Conservation (phyloP, 202 grass and related monocot species). For the Schoenoplectus triqueter region DNA sequence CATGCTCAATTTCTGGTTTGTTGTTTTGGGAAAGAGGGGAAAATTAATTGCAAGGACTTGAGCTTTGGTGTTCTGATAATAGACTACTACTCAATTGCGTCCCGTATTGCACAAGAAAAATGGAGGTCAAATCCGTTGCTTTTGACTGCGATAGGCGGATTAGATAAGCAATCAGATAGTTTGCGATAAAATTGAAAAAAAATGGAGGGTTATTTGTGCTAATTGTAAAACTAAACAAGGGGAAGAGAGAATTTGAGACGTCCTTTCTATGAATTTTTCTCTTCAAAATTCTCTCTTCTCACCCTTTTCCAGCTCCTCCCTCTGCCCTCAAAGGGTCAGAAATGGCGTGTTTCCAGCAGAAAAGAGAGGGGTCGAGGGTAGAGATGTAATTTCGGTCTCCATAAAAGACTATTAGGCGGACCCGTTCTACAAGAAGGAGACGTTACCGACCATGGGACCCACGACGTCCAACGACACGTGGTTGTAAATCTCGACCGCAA, state of each 20-base stretch:
- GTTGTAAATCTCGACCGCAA: neutral
- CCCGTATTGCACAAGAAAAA: conserved; percentile 23
- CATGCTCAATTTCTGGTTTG: conserved; percentile 25
- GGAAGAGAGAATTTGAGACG: conserved; percentile 25
- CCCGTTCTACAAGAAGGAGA: neutral
- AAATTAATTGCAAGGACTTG: neutral
- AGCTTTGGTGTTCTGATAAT: neutral
- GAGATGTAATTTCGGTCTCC: conserved; percentile 1
- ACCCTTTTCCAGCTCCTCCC: conserved; percentile 29
- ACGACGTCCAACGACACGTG: neutral
- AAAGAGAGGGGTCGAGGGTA: conserved; percentile 18
- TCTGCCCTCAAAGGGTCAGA: conserved; percentile 26
- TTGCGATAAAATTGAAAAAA: neutral
- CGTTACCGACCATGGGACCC: conserved; percentile 12
- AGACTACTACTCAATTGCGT: conserved; percentile 1
- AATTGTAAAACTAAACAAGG: neutral
- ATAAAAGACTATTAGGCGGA: neutral
- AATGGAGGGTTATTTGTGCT: conserved; percentile 5
- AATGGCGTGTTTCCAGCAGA: conserved; percentile 36
- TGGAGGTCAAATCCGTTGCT: conserved; percentile 11
- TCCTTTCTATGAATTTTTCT: neutral
- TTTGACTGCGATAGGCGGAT: conserved; percentile 22
- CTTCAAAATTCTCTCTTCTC: neutral
- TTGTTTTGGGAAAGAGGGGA: conserved; percentile 29
- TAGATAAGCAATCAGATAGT: conserved; percentile 25